These are phyloP conservation scores for Oleoguttula mirabilis DNA, from an alignment of 495 filamentous ascomycete genomes.

Conservation along the genomic window DNA sequence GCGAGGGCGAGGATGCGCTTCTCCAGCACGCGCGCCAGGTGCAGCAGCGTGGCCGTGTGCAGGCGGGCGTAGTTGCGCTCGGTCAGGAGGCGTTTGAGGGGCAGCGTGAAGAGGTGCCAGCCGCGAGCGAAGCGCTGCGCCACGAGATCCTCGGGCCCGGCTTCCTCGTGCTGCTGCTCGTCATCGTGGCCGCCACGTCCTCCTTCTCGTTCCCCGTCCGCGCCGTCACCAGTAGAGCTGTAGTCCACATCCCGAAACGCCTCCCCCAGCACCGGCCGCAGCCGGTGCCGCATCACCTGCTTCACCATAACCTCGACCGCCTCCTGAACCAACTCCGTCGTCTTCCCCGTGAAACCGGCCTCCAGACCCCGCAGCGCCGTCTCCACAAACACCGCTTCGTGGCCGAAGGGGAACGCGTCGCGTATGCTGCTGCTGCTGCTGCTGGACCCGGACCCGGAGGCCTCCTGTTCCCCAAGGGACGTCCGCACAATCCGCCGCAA, in stretches of 20 bases:
- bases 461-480: conserved; percentile 36
- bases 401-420: conserved; percentile 63
- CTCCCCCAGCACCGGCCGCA: conserved; percentile 75
- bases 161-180: too few species aligned
- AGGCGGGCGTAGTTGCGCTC: conserved; percentile 55
- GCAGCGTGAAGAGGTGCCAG: conserved; percentile 75
- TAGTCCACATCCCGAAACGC: conserved; percentile 91
- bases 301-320: conserved; percentile 75
- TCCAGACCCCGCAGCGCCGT: conserved; percentile 57
- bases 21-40: conserved; percentile 68
- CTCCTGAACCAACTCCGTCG: conserved; percentile 68
- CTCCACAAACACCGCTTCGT: conserved; percentile 55
- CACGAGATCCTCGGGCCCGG: conserved; percentile 43
- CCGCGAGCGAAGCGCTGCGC: conserved; percentile 61
- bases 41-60: conserved; percentile 55
- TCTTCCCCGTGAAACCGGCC: conserved; percentile 59
- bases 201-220: too few species aligned
- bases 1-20: conserved; percentile 65
- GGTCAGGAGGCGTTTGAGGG: conserved; percentile 77
- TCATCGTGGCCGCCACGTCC: conserved; percentile 20
- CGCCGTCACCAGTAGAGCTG: conserved; percentile 38
- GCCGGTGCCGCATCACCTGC: conserved; percentile 71
- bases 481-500: conserved; percentile 68
- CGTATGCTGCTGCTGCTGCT: conserved; percentile 33
- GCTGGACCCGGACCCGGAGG: conserved; percentile 10